Base-by-base conservation (phyloP, 2,329 filamentous ascomycete species). In the Microdochium paspali region DNA sequence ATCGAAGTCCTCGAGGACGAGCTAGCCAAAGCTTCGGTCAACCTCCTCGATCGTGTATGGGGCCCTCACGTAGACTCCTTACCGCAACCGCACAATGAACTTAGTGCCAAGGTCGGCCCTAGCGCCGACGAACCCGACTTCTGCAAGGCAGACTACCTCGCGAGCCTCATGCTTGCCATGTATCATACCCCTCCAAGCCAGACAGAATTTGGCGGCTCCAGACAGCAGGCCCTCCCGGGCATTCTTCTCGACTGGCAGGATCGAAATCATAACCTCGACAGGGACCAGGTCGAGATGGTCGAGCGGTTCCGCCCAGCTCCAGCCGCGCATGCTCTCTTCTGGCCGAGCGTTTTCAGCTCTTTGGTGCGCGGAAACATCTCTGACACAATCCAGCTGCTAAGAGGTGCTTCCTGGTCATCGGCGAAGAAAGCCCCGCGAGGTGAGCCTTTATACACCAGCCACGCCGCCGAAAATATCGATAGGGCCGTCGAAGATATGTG, bases 241-340 rank as follows among this genome's bases (percentile, higher is more conserved):
- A 77, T 90, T 15, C 70, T 97, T 13, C 82, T 96, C 51, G 78
- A 87, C 56, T 97, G 91, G 91, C 73, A 95, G 53, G 77, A 87
- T 47, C 73, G 74, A 15, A 79, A 87, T 58, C 88, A 95, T 60
- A 81, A 86, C 52, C 76, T 84, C 24, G 86, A 86, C 56, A 74
- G 76, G 2, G 74, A 80, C 46, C 85, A 90, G 57, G 70, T 86
- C 23, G 71, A 80, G 31, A 72, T 81, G 3, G 57, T 96, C 23
- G 69, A 78, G 51, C 72, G 74, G 24, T 68, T 82, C 55, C 74
- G 74, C 43, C 86, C 87, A 1, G 86, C 86, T 50, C 87, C 90
- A 21, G 85, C 88, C 2, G 80, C 81, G 40, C 87, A 93, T 58
- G 71, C 75, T 24, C 72, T 85, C 30, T 97, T 89, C 66, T 97